Evolutionary conservation across 2,329 filamentous ascomycete species (phyloP).

Genomic region (Cladophialophora exuberans): DNA sequence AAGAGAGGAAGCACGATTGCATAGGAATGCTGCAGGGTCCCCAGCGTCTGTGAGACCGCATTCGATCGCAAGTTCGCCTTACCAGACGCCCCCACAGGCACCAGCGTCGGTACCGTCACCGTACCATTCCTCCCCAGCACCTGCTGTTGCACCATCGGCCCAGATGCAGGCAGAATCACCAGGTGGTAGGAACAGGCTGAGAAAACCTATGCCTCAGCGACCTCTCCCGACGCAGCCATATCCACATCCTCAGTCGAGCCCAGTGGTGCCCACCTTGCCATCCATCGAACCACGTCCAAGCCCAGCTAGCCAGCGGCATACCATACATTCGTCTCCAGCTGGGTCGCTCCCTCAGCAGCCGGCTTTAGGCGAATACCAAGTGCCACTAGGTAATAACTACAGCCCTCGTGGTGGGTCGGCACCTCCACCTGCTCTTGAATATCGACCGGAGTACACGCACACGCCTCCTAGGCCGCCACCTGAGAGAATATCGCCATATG

Average conservation of each 20-base stretch:
- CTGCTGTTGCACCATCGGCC: conserved; percentile 33
- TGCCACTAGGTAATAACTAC: conserved; percentile 22
- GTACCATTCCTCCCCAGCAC: conserved; percentile 26
- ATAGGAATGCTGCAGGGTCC: conserved; percentile 26
- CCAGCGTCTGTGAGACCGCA: conserved; percentile 32
- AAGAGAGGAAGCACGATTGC: conserved; percentile 31
- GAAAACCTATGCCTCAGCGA: conserved; percentile 29
- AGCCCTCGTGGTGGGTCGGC: conserved; percentile 13
- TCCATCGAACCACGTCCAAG: conserved; percentile 13
- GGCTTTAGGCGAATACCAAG: conserved; percentile 31
- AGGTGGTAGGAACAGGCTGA: conserved; percentile 35
- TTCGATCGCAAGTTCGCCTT: conserved; percentile 37
- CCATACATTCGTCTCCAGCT: conserved; percentile 22
- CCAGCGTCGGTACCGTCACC: conserved; percentile 31
- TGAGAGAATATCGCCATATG: background rate
- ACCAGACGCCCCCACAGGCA: conserved; percentile 33
- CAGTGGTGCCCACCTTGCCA: conserved; percentile 14
- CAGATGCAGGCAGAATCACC: conserved; percentile 34
- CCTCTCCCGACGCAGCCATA: conserved; percentile 32
- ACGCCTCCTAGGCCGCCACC: conserved; percentile 29
- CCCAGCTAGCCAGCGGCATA: conserved; percentile 19
- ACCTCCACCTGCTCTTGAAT: conserved; percentile 12
- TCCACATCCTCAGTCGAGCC: conserved; percentile 29
- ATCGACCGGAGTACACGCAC: conserved; percentile 19
- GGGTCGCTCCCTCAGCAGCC: conserved; percentile 18